Conservation (phyloP, 306 rosid species). For the Vigna angularis region DNA sequence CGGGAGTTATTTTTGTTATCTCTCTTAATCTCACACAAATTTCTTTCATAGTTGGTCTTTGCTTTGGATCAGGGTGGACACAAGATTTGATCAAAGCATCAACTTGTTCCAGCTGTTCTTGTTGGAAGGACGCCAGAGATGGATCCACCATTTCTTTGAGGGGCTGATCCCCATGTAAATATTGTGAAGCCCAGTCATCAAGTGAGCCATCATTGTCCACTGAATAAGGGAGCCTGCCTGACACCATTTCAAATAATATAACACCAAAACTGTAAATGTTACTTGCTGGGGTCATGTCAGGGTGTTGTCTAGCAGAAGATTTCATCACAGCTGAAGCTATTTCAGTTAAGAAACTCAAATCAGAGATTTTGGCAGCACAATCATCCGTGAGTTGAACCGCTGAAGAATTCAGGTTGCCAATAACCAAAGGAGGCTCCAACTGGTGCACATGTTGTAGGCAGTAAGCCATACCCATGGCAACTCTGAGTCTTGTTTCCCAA, state of each 20-base stretch:
- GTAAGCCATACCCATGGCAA: constrained; percentile 85
- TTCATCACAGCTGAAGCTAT: constrained; percentile 48
- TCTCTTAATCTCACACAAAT: constrained; percentile 68
- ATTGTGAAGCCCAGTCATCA: constrained; percentile 78
- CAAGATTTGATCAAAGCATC: constrained; percentile 65
- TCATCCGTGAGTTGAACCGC: constrained; percentile 78
- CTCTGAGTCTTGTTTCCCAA: constrained; percentile 84
- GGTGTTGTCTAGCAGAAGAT: constrained; percentile 41
- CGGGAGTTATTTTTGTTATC: constrained; percentile 78
- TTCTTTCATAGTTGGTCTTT: constrained; percentile 72
- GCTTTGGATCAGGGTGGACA: constrained; percentile 53
- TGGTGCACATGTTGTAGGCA: constrained; percentile 88
- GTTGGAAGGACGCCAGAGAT: constrained; percentile 65
- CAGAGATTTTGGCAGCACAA: constrained; percentile 81
- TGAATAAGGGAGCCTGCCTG: constrained; percentile 79
- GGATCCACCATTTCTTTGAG: constrained; percentile 75
- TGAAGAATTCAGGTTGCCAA: constrained; percentile 67
- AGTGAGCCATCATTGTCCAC: constrained; percentile 50
- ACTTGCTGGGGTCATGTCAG: constrained; percentile 52
- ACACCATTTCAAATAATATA: constrained; percentile 76
- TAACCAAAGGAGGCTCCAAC: constrained; percentile 65
- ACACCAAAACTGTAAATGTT: constrained; percentile 86
- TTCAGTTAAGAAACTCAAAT: constrained; percentile 67
- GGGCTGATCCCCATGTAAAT: constrained; percentile 55
- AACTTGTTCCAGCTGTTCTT: constrained; percentile 66